These are phyloP conservation scores for Pseudocercospora macadamiae DNA, from an alignment of 2,329 filamentous ascomycete genomes.

Conservation along the genomic window DNA sequence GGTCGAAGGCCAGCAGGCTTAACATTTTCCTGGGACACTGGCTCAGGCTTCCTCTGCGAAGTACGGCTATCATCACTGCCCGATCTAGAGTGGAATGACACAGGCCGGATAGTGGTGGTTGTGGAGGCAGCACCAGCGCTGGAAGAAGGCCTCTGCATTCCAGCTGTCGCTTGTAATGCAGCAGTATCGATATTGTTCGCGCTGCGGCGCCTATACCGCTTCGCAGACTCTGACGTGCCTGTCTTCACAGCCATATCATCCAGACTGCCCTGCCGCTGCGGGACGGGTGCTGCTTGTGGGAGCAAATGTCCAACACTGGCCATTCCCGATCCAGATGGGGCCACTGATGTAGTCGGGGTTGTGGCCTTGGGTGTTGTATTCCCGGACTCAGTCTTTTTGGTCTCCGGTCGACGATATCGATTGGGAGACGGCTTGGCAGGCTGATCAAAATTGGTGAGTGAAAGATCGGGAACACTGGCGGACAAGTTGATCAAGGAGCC, in stretches of 20 bases:
- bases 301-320: constrained; percentile 57
- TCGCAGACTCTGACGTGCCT: constrained; percentile 66
- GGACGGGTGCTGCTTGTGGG: constrained; percentile 24
- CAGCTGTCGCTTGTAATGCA: constrained; percentile 27
- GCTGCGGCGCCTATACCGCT: constrained; percentile 79
- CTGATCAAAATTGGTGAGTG: constrained; percentile 58
- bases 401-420: constrained; percentile 74
- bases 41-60: constrained; percentile 21
- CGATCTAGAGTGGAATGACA: constrained; percentile 37
- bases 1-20: constrained; percentile 23
- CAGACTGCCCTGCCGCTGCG: constrained; percentile 50
- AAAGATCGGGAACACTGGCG: constrained; percentile 57
- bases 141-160: constrained; percentile 30
- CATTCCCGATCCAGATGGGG: constrained; percentile 58
- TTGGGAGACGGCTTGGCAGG: constrained; percentile 73
- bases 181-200: constrained; percentile 66
- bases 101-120: constrained; percentile 38
- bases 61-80: constrained; percentile 40
- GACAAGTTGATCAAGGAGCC: constrained; percentile 52
- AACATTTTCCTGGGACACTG: constrained; percentile 21
- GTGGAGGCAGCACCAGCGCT: constrained; percentile 34
- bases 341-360: constrained; percentile 30
- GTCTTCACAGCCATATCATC: constrained; percentile 72
- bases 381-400: constrained; percentile 56
- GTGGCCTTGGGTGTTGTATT: constrained; percentile 37